Base-by-base conservation (phyloP, 2,329 filamentous ascomycete species). In the Balansia obtecta region DNA sequence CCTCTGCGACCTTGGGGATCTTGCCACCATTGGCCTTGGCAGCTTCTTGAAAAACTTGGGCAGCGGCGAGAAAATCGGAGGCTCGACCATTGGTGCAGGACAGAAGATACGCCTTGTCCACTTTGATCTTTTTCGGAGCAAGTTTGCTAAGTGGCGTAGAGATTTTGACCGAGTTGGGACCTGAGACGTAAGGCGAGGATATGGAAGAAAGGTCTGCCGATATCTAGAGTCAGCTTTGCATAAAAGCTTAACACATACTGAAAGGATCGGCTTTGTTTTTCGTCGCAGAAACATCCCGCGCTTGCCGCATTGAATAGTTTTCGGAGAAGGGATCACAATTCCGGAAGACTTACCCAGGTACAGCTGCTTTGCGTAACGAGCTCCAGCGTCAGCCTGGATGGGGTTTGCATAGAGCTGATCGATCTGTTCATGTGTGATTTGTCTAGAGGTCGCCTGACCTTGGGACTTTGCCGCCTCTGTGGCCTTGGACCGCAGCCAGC, bases 161-260 rank as follows among this genome's bases (percentile, higher is more conserved):
- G 0, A 95, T 71, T 67, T 96, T 96, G 61, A 95, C 88, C 0
- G 86, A 90, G 68, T 96, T 95, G 0, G 91, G 91, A 0, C 91
- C 90, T 0, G 89, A 76, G 10, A 96, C 82, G 51, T 86, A 90
- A 0, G 90, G 90, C 0, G 87, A 85, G 0, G 27, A 27, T 27
- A 96, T 76, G 0, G 88, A 90, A 0, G 85, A 87, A 0, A 96
- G 76, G 63, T 95, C 80, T 7, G 27, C 4, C 4, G 7, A 27
- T 27, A 27, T 27, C 27, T 27, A 1, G 8, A 27, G 27, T 27
- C 27, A 27, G 27, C 27, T 27, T 27, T 27, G 27, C 27, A 27
- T 27, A 27, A 27, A 27, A 27, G 27, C 8, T 7, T 27, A 6
- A 6, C 4, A 27, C 27, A 27, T 5, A 27, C 27, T 27, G 27